Evolutionary conservation across 352 stramenopile genomes (phyloP).

Genomic region (Halophytophthora polymorphica): DNA sequence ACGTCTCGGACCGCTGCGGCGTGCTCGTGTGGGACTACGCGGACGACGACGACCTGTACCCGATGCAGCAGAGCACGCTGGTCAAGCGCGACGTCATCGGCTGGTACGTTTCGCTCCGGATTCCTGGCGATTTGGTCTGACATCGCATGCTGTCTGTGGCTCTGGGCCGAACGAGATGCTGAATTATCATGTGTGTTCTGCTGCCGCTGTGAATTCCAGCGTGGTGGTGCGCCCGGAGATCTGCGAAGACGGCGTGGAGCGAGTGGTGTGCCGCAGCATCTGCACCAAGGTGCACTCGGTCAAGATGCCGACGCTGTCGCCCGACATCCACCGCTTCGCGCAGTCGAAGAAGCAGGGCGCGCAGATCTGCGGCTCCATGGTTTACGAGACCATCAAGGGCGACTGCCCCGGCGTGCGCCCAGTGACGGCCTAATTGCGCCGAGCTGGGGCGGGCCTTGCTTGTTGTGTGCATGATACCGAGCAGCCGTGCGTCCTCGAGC

Average conservation of each 20-base stretch:
- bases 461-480: slow-evolving; percentile 18
- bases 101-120: slow-evolving; percentile 19
- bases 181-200: slow-evolving; percentile 6
- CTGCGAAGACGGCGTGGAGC: slow-evolving; percentile 31
- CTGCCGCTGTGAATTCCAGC: slow-evolving; percentile 10
- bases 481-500: too few relatives aligned
- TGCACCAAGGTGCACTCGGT: slow-evolving; percentile 34
- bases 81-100: slow-evolving; percentile 35
- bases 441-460: neutral
- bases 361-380: slow-evolving; percentile 27
- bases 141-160: neutral
- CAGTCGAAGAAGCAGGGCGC: slow-evolving; percentile 31
- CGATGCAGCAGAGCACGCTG: slow-evolving; percentile 20
- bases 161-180: too few relatives aligned
- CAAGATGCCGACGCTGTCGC: slow-evolving; percentile 14
- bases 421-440: slow-evolving; percentile 14
- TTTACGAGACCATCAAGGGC: slow-evolving; percentile 30
- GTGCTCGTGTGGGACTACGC: slow-evolving; percentile 32
- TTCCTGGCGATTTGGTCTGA: neutral
- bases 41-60: slow-evolving; percentile 29
- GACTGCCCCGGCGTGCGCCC: slow-evolving; percentile 23
- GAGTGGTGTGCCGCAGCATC: slow-evolving; percentile 31
- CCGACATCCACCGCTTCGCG: slow-evolving; percentile 24
- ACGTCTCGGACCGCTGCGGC: slow-evolving; percentile 22
- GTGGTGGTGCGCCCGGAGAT: slow-evolving; percentile 29